Base-by-base conservation (phyloP, 257 asterid species). In the Nicotiana tabacum region DNA sequence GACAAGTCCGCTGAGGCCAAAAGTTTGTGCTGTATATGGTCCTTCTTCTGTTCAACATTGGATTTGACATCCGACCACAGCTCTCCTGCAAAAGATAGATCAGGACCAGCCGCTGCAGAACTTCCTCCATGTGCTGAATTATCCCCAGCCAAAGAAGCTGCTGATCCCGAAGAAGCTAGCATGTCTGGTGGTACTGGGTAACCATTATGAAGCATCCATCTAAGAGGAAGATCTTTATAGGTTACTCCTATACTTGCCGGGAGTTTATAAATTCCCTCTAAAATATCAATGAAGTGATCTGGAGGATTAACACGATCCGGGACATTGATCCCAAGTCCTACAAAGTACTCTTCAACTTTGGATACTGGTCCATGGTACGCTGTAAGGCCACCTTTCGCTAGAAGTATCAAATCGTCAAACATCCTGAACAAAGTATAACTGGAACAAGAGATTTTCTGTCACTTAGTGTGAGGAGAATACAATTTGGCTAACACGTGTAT, bases 301-400 rank as follows among this genome's bases (percentile, higher is more conserved):
- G 97, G 98, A 32, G 99, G 99, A 88, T 95, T 95, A 77, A 95
- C 88, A 69, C 94, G 97, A 58, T 94, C 99, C 3, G 98, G 99
- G 53, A 95, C 97, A 79, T 78, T 77, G 67, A 95, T 89, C 3
- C 88, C 94, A 16, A 90, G 89, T 56, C 85, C 82, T 29, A 96
- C 87, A 84, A 95, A 95, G 90, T 95, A 95, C 74, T 92, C 96
- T 81, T 94, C 99, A 30, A 94, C 98, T 69, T 95, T 93, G 84
- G 85, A 85, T 61, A 92, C 96, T 33, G 97, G 88, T 48, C 99
- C 99, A 77, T 92, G 99, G 85, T 95, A 95, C 15, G 84, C 98
- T 13, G 90, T 90, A 48, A 94, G 94, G 77, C 99, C 99, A 81
- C 95, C 98, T 88, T 95, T 95, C 51, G 99, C 99, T 78, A 95